Evolutionary conservation across 2,329 filamentous ascomycete species (phyloP).

Genomic region (Volutella citrinella): DNA sequence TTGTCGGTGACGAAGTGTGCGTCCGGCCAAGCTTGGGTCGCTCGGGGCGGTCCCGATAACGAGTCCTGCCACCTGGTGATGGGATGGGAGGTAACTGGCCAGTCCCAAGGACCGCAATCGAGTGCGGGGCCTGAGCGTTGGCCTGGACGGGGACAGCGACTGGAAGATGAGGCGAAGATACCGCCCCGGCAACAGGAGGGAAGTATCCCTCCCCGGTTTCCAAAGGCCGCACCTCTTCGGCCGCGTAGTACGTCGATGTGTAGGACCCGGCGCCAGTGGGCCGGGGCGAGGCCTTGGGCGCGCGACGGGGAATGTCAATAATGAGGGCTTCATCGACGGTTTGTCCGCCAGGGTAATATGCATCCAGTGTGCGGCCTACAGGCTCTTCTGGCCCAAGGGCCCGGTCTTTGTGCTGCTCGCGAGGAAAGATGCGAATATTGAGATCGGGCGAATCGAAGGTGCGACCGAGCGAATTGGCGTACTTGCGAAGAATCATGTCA

Average conservation of each 20-base stretch:
- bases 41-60: constrained; percentile 55
- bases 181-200: constrained; percentile 58
- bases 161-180: constrained; percentile 39
- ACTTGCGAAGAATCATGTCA: constrained; percentile 89
- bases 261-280: no score
- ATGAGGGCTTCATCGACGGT: constrained; percentile 83
- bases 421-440: constrained; percentile 70
- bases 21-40: constrained; percentile 64
- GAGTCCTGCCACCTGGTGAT: constrained; percentile 69
- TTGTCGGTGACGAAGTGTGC: constrained; percentile 78
- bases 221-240: constrained; percentile 62
- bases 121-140: constrained; percentile 44
- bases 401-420: constrained; percentile 65
- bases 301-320: constrained; percentile 81
- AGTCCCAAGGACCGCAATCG: constrained; percentile 77
- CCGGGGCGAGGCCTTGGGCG: constrained; percentile 70
- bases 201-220: constrained; percentile 81
- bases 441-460: constrained; percentile 91
- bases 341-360: constrained; percentile 84
- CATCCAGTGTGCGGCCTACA: constrained; percentile 73
- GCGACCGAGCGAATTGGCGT: constrained; percentile 85
- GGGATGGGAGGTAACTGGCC: constrained; percentile 78
- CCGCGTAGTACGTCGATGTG: constrained; percentile 44
- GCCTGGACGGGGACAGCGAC: constrained; percentile 36
- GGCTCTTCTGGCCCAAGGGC: constrained; percentile 81